Evolutionary conservation across 169 alveolate genomes (phyloP), one percentile per base, ranked within the genome.

Genomic region (Plasmodium vinckei): DNA sequence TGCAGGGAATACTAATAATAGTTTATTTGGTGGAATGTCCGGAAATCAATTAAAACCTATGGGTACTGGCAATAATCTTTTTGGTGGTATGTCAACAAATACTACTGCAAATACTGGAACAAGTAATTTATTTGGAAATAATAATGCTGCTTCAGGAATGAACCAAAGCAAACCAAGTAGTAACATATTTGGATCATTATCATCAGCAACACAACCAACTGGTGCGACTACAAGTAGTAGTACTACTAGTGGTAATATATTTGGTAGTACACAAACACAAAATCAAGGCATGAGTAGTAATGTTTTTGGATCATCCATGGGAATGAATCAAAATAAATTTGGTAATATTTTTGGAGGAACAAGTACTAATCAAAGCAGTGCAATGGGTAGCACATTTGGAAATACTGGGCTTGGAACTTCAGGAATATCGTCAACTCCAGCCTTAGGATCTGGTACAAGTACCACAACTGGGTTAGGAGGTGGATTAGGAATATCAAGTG

Each of bases 31-130:
- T 10, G 25, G 59, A 15, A 23, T 51, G 21, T 44, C 72, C 57
- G 42, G 47, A 46, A 73, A 63, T 57, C 87, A 73, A 10, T 21
- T 42, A 44, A 51, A 47, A 19, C 42, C 84, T 19, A 51, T n/a
- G 19, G 42, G 57, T 49, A 64, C 88, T 56, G 68, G 65, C 7
- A 46, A 68, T 2, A 77, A 64, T 25, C 39, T 77, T 10, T 77
- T 77, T 64, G 88, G 88, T 33, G 88, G 88, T 46, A 51, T 77
- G 33, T 64, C 88, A 13, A 19, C 89, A 60, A 64, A 47, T 9
- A 19, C 87, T 27, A 73, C 72, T 10, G 19, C 87, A 13, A 70
- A 67, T 21, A 61, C 87, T 69, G 54, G 44, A n/a, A 49, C 73
- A 47, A 39, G 64, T 21, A 70, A 39, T 63, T 15, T 84, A 33